Evolutionary conservation across 73 alveolate genomes (phyloP), one percentile per base, ranked within the genome.

Genomic region (Symbiodinium pilosum): DNA sequence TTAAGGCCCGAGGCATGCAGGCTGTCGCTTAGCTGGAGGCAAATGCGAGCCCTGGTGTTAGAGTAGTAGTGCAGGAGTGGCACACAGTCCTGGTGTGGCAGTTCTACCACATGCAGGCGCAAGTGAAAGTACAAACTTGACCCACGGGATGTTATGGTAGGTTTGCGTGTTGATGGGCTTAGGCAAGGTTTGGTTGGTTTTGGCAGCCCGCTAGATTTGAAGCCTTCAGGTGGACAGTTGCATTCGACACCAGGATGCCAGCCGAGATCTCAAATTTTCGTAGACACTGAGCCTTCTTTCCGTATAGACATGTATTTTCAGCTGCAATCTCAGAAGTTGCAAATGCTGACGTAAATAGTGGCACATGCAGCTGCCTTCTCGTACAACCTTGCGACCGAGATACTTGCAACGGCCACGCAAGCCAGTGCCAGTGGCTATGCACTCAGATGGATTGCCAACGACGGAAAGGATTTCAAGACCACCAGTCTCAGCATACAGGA

Each of bases 41-140:
- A n/a, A n/a, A n/a, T n/a, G n/a, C n/a, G n/a, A n/a, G n/a, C n/a
- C n/a, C n/a, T n/a, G n/a, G n/a, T n/a, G n/a, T n/a, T n/a, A n/a
- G n/a, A n/a, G n/a, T n/a, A n/a, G n/a, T 28, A 20, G 36, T 51
- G 52, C 24, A 91, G 97, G 97, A 91, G 39, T 91, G 97, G 97
- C 97, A 91, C 81, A 91, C 97, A 28, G 97, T 91, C 77, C 52
- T 91, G 54, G 97, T 91, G 18, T 91, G 97, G 97, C 97, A 91
- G 54, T 91, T 91, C 88, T 91, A 43, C 81, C 97, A 91, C 88
- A 91, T 91, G 97, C 88, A 91, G 97, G 95, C 87, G n/a, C n/a
- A n/a, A n/a, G n/a, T n/a, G n/a, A n/a, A n/a, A n/a, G n/a, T n/a
- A n/a, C n/a, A n/a, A n/a, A n/a, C n/a, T n/a, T n/a, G n/a, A n/a